Evolutionary conservation across 495 filamentous ascomycete species (phyloP), one percentile per base, ranked within the genome.

Genomic region (Penicillium longicatenatum): DNA sequence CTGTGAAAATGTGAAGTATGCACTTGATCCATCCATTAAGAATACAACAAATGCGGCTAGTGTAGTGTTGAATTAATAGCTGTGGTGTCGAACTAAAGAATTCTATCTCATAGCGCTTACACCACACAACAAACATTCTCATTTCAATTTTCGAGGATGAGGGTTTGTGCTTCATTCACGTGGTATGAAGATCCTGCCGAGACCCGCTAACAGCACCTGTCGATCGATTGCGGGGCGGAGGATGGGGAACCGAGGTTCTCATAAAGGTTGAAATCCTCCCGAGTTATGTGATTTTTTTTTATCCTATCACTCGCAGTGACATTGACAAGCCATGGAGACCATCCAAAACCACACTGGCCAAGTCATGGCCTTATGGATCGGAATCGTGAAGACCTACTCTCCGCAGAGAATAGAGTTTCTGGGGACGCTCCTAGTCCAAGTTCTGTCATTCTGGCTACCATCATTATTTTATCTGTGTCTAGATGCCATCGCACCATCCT

Each of bases 371-470:
- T 47, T 67, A 41, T 77, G 73, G 75, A 30, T 59, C 0, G 19
- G 63, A 12, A 61, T 74, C 21, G 63, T 69, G 16, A 37, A 48
- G 2, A 53, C 56, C 8, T 62, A 75, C 55, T 66, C 66, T 2
- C 67, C 74, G 0, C 58, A 69, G 39, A 55, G 50, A 31, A 62
- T 79, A 45, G 75, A 84, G 52, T 78, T 83, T 51, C 58, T 71
- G 39, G 76, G 75, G 24, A 79, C 76, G 4, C 62, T 80, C 2
- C 19, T 77, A 9, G 60, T 79, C 35, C 81, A 84, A 30, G 0
- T 80, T 16, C 1, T 82, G 39, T 71, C 65, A 62, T 84, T 84
- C 68, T 85, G 80, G 81, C 9, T 83, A 6, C 80, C 77, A 11
- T 77, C 75, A 1, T 37, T 75, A 6, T 39, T 67, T 44, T 83